Conservation (phyloP, 208 protist genomes). For the Vickermania ingenoplastis region DNA sequence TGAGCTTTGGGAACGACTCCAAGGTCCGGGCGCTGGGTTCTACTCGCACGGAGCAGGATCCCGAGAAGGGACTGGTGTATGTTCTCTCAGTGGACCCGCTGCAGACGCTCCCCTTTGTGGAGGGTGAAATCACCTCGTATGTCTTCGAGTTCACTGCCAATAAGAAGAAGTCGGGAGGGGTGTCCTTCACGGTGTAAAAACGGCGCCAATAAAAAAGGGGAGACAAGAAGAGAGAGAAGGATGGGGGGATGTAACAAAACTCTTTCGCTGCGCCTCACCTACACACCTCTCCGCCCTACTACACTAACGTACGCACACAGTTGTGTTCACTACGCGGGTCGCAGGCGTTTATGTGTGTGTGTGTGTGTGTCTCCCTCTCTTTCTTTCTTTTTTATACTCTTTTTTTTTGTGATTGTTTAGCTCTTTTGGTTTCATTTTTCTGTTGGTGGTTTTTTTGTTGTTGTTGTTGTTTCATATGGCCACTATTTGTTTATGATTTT, state of each 20-base stretch:
- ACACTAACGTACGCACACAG: no score
- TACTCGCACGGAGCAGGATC: slow-evolving; percentile 19
- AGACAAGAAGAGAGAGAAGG: slow-evolving; percentile 4
- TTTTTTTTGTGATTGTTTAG: slow-evolving; percentile 7
- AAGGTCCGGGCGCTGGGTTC: slow-evolving; percentile 29
- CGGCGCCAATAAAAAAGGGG: slow-evolving; percentile 2
- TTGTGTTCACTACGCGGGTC: no score
- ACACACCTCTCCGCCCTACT: no score
- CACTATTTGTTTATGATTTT: no score
- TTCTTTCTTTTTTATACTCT: slow-evolving; percentile 7
- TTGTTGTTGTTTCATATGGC: no score
- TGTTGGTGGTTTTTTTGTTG: slow-evolving; percentile 1
- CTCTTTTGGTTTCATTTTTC: slow-evolving; percentile 4
- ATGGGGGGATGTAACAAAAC: not conserved
- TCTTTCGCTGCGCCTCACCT: no score
- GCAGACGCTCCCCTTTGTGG: slow-evolving; percentile 46
- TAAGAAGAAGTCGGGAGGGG: slow-evolving; percentile 4
- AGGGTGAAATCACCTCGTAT: slow-evolving; percentile 44
- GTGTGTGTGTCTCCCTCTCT: slow-evolving; percentile 2
- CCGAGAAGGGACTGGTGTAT: slow-evolving; percentile 32
- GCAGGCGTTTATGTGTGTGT: no score
- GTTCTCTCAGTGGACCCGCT: slow-evolving; percentile 40
- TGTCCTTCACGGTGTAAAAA: not conserved
- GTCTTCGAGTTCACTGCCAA: slow-evolving; percentile 60
- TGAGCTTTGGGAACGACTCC: slow-evolving; percentile 26